phyloP scores from a whole-genome alignment of 352 stramenopile genomes.

The Blastocystis sp. region DNA sequence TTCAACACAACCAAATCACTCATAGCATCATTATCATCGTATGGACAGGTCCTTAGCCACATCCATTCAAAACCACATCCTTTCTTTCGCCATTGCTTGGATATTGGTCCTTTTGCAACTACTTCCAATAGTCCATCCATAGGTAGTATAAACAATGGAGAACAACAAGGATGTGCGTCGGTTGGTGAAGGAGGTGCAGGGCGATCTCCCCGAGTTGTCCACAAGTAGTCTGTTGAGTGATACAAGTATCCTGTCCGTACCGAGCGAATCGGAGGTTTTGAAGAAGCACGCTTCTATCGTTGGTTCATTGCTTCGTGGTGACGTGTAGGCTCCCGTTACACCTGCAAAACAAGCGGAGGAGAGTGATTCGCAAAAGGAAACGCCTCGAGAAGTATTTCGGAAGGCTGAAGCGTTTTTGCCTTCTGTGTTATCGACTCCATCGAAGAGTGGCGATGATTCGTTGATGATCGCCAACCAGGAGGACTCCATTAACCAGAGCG shows the following conservation, averaged over 20 bases:
- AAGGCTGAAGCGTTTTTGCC: conserved; percentile 2
- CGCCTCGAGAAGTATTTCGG: conserved; percentile 7
- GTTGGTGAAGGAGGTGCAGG: conserved; percentile 31
- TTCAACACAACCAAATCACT: too few species aligned
- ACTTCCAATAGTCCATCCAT: neutral
- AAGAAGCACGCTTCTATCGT: conserved; percentile 45
- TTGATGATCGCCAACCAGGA: neutral
- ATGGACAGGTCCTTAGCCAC: neutral
- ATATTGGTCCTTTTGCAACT: neutral
- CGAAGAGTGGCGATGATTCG: conserved; percentile 15
- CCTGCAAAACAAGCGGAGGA: conserved; percentile 3
- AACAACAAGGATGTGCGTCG: neutral
- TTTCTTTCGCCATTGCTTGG: neutral
- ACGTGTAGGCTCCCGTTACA: conserved; percentile 4
- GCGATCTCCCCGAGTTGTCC: conserved; percentile 29
- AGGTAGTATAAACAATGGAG: neutral
- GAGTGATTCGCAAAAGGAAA: neutral
- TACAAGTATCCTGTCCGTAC: conserved; percentile 22
- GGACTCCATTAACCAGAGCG: neutral
- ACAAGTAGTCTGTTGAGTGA: conserved; percentile 51
- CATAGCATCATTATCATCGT: too few species aligned
- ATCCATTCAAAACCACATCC: neutral
- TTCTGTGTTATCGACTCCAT: conserved; percentile 21
- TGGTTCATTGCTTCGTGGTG: neutral
- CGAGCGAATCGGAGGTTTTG: conserved; percentile 3